Evolutionary conservation across 78 protist genomes (phyloP), one percentile per base, ranked within the genome.

Genomic region (Cavenderia fasciculata): DNA sequence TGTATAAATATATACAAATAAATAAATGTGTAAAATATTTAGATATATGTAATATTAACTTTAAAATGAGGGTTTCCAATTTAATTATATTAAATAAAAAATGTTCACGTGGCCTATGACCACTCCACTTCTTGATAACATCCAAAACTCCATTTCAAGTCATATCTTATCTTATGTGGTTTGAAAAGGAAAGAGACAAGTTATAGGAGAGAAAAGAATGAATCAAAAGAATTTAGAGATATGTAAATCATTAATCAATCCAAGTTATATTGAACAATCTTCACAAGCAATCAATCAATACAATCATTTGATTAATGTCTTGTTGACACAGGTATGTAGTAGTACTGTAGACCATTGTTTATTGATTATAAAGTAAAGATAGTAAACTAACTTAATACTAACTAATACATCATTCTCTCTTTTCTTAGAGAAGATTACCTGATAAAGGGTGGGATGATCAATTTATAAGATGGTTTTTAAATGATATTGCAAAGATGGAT

Each of bases 401-500:
- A 1, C 16, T 86, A 19, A 2, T 34, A 65, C n/a, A 3, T 1
- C 40, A 5, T 19, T 7, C 89, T 21, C 36, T 54, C 0, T 51
- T 36, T 29, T 27, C 79, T 19, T 86, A 95, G 96, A 68, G 97
- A 44, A 70, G 92, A 33, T 34, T 96, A 18, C 99, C 99, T 7
- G 85, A 59, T 59, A 41, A 87, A 2, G 98, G 98, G 25, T 96
- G 96, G 97, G 90, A 74, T 59, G 97, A 94, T 14, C 41, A 57
- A 25, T 25, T 66, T 4, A 96, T 98, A 71, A 74, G 74, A 44
- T 41, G 61, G 44, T 33, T 95, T 7, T 63, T 97, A 31, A 29
- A 44, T 63, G 94, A 95, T 41, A 68, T 97, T 4, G 74, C 98
- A 29, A 16, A 41, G 66, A 96, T 97, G 98, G 99, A 97, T 79